These are phyloP conservation scores for Mimosa pudica DNA, from an alignment of 306 rosid genomes.

Conservation along the genomic window DNA sequence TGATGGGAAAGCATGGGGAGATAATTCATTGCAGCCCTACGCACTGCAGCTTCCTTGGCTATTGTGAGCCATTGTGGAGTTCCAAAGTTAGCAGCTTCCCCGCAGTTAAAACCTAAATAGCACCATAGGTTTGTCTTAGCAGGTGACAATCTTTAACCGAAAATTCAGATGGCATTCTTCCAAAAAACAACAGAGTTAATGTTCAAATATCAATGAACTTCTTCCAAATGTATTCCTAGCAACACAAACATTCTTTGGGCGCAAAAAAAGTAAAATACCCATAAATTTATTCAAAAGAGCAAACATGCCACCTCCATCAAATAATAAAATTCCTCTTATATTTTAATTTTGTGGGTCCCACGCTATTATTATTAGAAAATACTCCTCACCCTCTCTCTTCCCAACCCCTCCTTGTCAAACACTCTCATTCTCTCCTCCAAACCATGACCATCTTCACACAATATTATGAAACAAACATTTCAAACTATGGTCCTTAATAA, in stretches of 20 bases:
- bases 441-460: background rate
- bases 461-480: conserved; percentile 16
- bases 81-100: conserved; percentile 99
- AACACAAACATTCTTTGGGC: no score
- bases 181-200: background rate
- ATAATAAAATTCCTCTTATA: no score
- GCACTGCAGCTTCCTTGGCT: conserved; percentile 98
- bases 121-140: conserved; percentile 4
- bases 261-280: no score
- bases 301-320: no score
- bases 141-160: background rate
- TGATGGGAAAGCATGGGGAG: conserved; percentile 99
- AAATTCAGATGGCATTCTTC: background rate
- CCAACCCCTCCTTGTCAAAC: no score
- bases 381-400: no score
- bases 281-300: no score
- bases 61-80: conserved; percentile 95
- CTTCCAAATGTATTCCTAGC: no score
- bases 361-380: no score
- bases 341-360: no score
- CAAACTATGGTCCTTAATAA: conserved; percentile 25
- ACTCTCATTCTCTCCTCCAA: no score
- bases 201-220: no score
- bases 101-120: conserved; percentile 87
- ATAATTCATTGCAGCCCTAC: conserved; percentile 97